Evolutionary conservation across 2,329 filamentous ascomycete genomes (phyloP).

Genomic region (Pseudogymnoascus sp.): DNA sequence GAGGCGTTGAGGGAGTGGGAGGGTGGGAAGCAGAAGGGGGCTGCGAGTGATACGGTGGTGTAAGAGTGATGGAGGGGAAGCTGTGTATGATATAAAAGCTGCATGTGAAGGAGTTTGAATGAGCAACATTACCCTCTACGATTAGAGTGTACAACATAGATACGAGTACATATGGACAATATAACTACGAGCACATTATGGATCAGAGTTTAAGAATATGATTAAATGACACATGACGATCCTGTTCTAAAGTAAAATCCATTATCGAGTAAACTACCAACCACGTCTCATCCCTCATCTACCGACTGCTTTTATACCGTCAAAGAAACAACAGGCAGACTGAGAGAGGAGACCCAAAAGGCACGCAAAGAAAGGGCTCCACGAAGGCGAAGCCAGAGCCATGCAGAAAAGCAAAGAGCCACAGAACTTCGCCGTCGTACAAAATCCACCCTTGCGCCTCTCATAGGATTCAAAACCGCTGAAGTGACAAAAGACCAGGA

Average conservation of each 20-base stretch:
- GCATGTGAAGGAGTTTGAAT: not conserved
- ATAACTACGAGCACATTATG: not conserved
- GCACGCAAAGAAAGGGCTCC: slow-evolving; percentile 17
- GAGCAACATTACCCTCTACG: not conserved
- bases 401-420: slow-evolving; percentile 21
- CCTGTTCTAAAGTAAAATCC: slow-evolving; percentile 26
- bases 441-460: slow-evolving; percentile 29
- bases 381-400: slow-evolving; percentile 18
- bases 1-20: slow-evolving; percentile 57
- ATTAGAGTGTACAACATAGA: slow-evolving; percentile 5
- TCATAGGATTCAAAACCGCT: slow-evolving; percentile 24
- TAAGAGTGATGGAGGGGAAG: not conserved
- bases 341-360: slow-evolving; percentile 20
- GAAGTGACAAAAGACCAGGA: slow-evolving; percentile 25
- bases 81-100: not conserved
- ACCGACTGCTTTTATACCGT: slow-evolving; percentile 29
- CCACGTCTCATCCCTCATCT: slow-evolving; percentile 26
- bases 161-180: not conserved
- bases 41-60: not conserved
- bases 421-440: slow-evolving; percentile 27
- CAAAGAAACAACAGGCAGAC: slow-evolving; percentile 26
- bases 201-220: not conserved
- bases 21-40: slow-evolving; percentile 17
- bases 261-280: slow-evolving; percentile 30
- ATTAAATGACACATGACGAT: slow-evolving; percentile 4